Conservation (phyloP, 2,329 filamentous ascomycete genomes). For the Aspergillus sp. region DNA sequence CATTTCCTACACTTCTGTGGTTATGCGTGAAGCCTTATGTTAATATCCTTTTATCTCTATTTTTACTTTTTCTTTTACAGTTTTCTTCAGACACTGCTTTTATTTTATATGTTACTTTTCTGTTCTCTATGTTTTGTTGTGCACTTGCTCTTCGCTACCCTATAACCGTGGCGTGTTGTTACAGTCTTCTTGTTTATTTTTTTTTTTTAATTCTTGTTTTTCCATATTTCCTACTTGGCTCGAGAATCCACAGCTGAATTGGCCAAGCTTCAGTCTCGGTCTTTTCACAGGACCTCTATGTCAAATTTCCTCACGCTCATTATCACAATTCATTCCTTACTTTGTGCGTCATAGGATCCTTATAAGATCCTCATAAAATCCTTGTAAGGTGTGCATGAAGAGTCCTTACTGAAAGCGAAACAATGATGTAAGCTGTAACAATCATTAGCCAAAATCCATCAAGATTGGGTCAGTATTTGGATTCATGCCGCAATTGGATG, state of each 20-base stretch:
- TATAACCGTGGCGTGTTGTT: background rate
- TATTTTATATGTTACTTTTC: background rate
- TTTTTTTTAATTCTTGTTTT: background rate
- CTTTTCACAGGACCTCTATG: background rate
- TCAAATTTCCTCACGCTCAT: background rate
- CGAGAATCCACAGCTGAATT: background rate
- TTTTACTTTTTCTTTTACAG: background rate
- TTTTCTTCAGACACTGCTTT: background rate
- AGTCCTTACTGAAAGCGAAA: background rate
- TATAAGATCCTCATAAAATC: background rate
- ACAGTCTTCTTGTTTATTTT: background rate
- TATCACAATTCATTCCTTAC: background rate
- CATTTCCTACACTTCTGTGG: conserved; percentile 1
- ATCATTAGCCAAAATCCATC: background rate
- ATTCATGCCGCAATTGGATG: background rate
- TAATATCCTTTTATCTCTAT: background rate
- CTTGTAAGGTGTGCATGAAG: background rate
- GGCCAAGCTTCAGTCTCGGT: background rate
- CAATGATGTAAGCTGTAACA: background rate
- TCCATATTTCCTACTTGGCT: background rate
- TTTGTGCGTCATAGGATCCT: background rate
- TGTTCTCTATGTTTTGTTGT: background rate
- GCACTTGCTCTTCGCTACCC: background rate
- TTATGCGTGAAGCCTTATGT: conserved; percentile 3
- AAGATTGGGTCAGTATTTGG: background rate